These are phyloP conservation scores for Pichia scutulata DNA, from an alignment of 805 yeast genomes.

Conservation along the genomic window DNA sequence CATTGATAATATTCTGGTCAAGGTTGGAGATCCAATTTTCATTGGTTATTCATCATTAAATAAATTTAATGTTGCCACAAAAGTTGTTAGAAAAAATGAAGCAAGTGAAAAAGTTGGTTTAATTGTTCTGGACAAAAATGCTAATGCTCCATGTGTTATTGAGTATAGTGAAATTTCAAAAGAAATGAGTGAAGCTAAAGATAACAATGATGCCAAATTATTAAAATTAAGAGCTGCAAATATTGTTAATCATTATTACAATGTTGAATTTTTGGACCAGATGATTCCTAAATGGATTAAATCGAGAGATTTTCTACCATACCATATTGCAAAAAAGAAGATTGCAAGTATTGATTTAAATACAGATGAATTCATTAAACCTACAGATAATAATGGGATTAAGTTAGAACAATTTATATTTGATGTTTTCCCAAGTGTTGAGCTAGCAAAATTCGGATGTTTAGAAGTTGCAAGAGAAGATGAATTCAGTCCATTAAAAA, in stretches of 20 bases:
- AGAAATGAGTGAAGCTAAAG: slow-evolving; percentile 56
- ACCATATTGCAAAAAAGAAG: slow-evolving; percentile 90
- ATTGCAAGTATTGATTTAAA: slow-evolving; percentile 45
- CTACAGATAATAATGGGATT: slow-evolving; percentile 80
- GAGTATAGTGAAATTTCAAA: slow-evolving; percentile 87
- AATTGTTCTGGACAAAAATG: slow-evolving; percentile 59
- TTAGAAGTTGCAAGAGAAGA: slow-evolving; percentile 79
- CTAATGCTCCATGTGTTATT: slow-evolving; percentile 73
- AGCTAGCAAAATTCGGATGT: slow-evolving; percentile 70
- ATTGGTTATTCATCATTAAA: slow-evolving; percentile 76
- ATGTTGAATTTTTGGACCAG: slow-evolving; percentile 58
- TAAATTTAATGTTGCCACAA: slow-evolving; percentile 72
- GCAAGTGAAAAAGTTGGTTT: slow-evolving; percentile 88
- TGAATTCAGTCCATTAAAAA: slow-evolving; percentile 92
- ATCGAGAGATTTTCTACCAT: slow-evolving; percentile 66
- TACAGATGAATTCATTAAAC: slow-evolving; percentile 44
- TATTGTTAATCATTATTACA: slow-evolving; percentile 93
- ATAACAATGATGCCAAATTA: slow-evolving; percentile 54
- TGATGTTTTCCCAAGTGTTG: slow-evolving; percentile 84
- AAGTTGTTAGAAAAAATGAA: slow-evolving; percentile 88
- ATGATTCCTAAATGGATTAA: slow-evolving; percentile 65
- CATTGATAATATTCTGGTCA: slow-evolving; percentile 88
- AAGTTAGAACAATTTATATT: slow-evolving; percentile 95
- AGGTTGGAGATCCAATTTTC: slow-evolving; percentile 86
- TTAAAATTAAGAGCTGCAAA: slow-evolving; percentile 81